Evolutionary conservation across 148 eudicot species (phyloP), one percentile per base, ranked within the genome.

Genomic region (Fagopyrum esculentum): DNA sequence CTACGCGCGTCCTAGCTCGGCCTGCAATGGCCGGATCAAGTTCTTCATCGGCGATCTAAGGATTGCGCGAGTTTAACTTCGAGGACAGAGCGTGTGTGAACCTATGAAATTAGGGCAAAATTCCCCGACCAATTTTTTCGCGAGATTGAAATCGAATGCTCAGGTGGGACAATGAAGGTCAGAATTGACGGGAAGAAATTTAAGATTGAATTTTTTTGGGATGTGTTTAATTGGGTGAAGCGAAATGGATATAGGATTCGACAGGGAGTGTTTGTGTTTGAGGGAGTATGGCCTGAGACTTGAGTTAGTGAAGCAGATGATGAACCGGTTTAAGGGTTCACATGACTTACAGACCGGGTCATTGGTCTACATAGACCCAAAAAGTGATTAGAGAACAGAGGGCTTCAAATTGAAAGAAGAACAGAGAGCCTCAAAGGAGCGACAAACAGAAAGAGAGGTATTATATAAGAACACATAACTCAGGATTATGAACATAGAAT

Each of bases 151-250:
- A 85, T 88, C 15, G 92, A 88, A 46, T 86, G 92, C 60, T 22
- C 26, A 22, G 85, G 89, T 0, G 92, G 92, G 13, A 76, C 85
- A 60, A 74, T 88, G 51, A 86, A 61, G 77, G 85, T 88, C 56
- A 88, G 75, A 60, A 63, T 88, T 5, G 84, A 86, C 64, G 89
- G 85, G 0, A 85, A 80, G 54, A 46, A 29, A 6, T 66, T 86
- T 29, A 85, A 74, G 57, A 81, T 88, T 2, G 89, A 85, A 5
- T 88, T 88, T 45, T 88, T 69, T 55, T 88, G 92, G 92, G 92
- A 88, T 63, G 88, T 88, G 29, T 83, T 86, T 57, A 88, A 86
- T 68, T 88, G 92, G 92, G 84, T 84, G 10, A 81, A 74, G 11
- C 46, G 30, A 1, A 22, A 22, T 22, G 26, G 73, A 63, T 68